Percentiles rank a stretch among this genome's conserved stretches.
Conservation (phyloP, 1,284 basidiomycete genomes). For the Cryptococcus floricola region DNA sequence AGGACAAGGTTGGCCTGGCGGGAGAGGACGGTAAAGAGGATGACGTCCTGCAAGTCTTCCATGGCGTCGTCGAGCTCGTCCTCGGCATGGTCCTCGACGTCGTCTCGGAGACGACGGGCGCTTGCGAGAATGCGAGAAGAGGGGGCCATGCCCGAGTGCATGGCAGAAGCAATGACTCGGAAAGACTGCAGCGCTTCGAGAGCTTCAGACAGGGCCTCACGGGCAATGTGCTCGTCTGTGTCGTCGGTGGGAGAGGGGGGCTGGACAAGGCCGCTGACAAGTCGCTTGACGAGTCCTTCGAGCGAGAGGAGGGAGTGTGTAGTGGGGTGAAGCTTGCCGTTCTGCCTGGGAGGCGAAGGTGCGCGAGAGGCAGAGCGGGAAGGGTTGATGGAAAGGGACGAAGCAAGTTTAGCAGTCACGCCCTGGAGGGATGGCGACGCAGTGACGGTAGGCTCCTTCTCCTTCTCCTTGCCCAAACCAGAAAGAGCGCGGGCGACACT, state of each 20-base stretch:
- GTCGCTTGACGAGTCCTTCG: constrained; percentile 46
- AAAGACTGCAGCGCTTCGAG: constrained; percentile 47
- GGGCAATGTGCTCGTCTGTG: constrained; percentile 44
- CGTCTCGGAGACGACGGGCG: constrained; percentile 39
- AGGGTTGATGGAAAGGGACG: constrained; percentile 34
- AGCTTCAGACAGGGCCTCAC: constrained; percentile 49
- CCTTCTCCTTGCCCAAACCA: constrained; percentile 33
- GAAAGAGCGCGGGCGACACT: constrained; percentile 40
- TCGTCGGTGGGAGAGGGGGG: constrained; percentile 38
- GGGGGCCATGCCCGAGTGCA: constrained; percentile 27
- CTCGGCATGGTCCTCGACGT: constrained; percentile 40
- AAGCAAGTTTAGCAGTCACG: constrained; percentile 38
- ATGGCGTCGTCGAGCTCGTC: constrained; percentile 48
- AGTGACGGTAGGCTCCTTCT: constrained; percentile 14
- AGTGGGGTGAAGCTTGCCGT: constrained; percentile 27
- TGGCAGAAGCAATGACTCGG: constrained; percentile 36
- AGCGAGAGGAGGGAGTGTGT: constrained; percentile 46
- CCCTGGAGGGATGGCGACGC: constrained; percentile 28
- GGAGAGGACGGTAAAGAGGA: constrained; percentile 41
- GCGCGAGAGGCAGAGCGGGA: constrained; percentile 42
- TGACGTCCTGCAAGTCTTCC: constrained; percentile 48
- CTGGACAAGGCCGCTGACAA: constrained; percentile 45
- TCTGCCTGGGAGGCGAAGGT: constrained; percentile 39
- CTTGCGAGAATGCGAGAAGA: constrained; percentile 22
- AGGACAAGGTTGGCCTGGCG: constrained; percentile 40